Evolutionary conservation across 2,329 filamentous ascomycete species (phyloP), one percentile per base, ranked within the genome.

Genomic region (Fusarium phyllophilum): DNA sequence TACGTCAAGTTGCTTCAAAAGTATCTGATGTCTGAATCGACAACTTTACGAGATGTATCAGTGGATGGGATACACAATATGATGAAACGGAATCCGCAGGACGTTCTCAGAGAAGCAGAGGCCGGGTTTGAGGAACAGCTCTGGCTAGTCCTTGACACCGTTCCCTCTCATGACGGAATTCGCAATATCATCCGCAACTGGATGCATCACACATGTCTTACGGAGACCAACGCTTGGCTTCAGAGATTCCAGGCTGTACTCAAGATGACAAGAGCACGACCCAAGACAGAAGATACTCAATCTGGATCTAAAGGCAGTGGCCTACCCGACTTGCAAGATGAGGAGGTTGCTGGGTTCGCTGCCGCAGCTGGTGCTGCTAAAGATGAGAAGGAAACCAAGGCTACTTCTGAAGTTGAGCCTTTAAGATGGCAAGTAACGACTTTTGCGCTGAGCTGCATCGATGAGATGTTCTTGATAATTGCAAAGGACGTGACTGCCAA

Each of bases 261-360:
- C 71, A 96, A 94, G 41, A 97, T 97, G 87, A 97, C 94, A 1
- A 91, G 94, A 73, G 88, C 89, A 36, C 93, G 93, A 78, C 83
- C 85, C 4, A 88, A 90, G 46, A 87, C 90, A 34, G 86, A 88
- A 48, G 81, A 85, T 2, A 80, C 83, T 10, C 83, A 83, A 24
- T 80, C 85, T 8, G 82, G 85, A 17, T 89, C 77, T 86, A 76
- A 80, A 83, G 72, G 70, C 12, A 86, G 85, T 15, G 85, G 87
- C 8, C 86, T 89, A 18, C 88, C 94, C n/a, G 96, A 99, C 77
- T 84, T 98, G 1, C 93, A 96, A 72, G 96, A 99, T 79, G 96
- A 99, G 80, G 97, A 99, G 81, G 96, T 97, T 41, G 96, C 96
- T 59, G 96, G 96, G 0, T 98, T 99, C 79, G 95, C 95, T 38